Evolutionary conservation across 2,329 filamentous ascomycete species (phyloP), one percentile per base, ranked within the genome.

Genomic region (Periconia sp.): DNA sequence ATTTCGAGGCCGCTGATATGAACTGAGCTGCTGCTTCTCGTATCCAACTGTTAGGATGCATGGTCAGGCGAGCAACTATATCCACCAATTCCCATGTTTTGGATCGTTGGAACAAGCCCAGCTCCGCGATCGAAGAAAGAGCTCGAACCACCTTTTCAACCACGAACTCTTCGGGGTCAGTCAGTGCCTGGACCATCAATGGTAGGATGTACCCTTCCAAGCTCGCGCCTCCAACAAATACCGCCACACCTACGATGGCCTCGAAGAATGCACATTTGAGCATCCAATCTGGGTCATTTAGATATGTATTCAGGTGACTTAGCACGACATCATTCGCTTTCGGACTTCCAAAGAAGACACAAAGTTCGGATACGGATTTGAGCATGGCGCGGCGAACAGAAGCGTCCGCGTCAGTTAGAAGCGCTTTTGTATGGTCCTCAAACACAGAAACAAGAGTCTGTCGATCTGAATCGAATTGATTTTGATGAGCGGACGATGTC

Each of bases 251-350:
- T 15, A 97, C 91, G 23, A 97, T 91, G 0, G 92, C 91, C 67
- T 96, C 92, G 66, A 99, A 97, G 70, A 97, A 97, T 2, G 93
- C 92, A 65, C 92, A 97, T 72, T 96, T 97, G 31, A 99, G 78
- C 71, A 91, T 91, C 94, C 94, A 99, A 70, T 99, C 92, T 41
- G 89, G 86, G 65, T 97, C 94, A 62, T 99, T 99, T 9, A 99
- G 77, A 65, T 99, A 99, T 0, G 94, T 99, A 68, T 97, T 97
- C 27, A 99, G 79, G 75, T 99, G 94, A 31, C 92, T 96, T 19
- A 99, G 79, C 15, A 99, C 87, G n/a, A 99, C 91, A 68, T 99
- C 94, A 70, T 95, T 97, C 1, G 93, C 89, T 66, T 92, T 89
- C n/a, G 87, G 83, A 56, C 90, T 92, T 2, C 91, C 92, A 62